Base-by-base conservation (phyloP, 495 filamentous ascomycete genomes). In the Talaromyces trachyspermus region DNA sequence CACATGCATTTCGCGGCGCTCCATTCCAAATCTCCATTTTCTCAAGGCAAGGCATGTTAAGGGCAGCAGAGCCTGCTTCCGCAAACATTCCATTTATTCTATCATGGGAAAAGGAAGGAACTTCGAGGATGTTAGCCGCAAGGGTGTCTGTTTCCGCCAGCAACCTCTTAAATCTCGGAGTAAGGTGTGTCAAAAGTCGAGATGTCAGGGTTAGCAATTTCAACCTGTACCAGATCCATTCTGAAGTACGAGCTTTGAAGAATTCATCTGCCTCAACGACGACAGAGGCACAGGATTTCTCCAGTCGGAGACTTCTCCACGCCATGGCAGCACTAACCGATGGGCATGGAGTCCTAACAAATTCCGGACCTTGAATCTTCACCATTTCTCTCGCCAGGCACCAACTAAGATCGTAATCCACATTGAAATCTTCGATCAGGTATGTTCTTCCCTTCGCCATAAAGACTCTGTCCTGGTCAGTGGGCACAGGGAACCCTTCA, bases 21-120 rank as follows among this genome's bases (percentile, higher is more conserved):
- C 61, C 65, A 46, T 63, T 68, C 63, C 65, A 68, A 50, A 67
- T 61, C 41, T 62, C 62, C 64, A 69, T 65, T 50, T 48, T 67
- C 53, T 62, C 51, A 39, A 67, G 53, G 24, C 51, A 35, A 54
- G 61, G 59, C 59, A 64, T 67, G 48, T 57, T 59, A 41, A 56
- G 57, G 44, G 59, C 56, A 49, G 57, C 58, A 54, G 54, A 54
- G 44, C 52, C 57, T 44, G 56, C 60, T 52, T 53, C 46, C 49
- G 46, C 51, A 30, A 65, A 55, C 56, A 64, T 64, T 17, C 48
- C 45, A 35, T 46, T 46, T 38, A 62, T 58, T 52, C 61, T 41
- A 41, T 1, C 3, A 32, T 4, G 29, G 29, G 3, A 1, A 42
- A 29, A n/a, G n/a, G n/a, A n/a, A n/a, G n/a, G n/a, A n/a, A n/a